phyloP scores from a whole-genome alignment of 176 grass and related monocot genomes.

The Themeda triandra region DNA sequence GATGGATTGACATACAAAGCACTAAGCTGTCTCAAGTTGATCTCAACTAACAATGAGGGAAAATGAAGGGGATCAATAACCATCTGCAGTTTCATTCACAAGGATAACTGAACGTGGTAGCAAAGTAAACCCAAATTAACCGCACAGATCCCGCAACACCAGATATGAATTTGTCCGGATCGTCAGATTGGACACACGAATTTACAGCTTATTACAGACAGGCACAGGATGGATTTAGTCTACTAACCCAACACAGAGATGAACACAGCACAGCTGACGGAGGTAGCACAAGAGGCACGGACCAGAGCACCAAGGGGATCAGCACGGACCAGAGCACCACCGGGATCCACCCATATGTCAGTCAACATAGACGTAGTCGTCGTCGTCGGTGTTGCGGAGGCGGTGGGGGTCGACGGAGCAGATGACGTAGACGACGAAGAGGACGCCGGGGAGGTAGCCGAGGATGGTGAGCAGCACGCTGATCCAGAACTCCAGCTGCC shows the following conservation, averaged over 20 bases:
- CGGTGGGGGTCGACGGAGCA: conserved; percentile 47
- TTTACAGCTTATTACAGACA: conserved; percentile 5
- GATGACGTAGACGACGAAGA: conserved; percentile 78
- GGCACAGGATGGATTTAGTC: background rate
- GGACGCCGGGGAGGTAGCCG: conserved; percentile 70
- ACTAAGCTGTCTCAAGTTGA: background rate
- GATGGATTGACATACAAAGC: background rate
- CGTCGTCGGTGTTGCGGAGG: background rate
- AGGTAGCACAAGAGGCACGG: no score
- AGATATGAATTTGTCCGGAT: background rate
- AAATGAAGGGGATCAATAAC: background rate
- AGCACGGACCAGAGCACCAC: background rate
- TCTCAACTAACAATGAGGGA: background rate
- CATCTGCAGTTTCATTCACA: background rate
- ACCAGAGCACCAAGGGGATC: no score
- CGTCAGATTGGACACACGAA: background rate
- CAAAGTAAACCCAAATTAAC: background rate
- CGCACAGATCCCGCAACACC: background rate
- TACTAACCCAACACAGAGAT: background rate
- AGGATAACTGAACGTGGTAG: background rate
- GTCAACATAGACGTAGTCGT: conserved; percentile 50
- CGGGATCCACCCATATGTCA: conserved; percentile 1
- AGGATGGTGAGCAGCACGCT: conserved; percentile 75
- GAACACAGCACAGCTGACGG: no score
- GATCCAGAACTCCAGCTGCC: conserved; percentile 81